Percentiles rank a stretch among this genome's conserved stretches.
These are phyloP conservation scores for Thymus quinquecostatus DNA, from an alignment of 257 asterid species.

Conservation along the genomic window DNA sequence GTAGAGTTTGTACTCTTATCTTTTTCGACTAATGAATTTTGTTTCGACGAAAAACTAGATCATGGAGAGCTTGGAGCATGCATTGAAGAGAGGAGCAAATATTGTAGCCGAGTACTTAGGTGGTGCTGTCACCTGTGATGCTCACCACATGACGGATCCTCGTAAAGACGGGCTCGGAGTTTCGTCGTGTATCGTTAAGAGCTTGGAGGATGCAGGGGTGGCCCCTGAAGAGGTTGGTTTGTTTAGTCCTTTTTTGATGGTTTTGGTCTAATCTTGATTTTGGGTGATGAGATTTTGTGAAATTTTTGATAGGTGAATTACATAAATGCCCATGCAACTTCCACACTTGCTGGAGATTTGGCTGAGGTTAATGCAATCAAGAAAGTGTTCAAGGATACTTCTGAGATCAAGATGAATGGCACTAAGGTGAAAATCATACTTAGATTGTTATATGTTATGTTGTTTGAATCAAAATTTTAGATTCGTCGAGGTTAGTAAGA, in stretches of 20 bases:
- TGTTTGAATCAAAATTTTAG: not conserved
- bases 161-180: conserved; percentile 53
- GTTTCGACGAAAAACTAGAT: not conserved
- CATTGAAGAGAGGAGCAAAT: conserved; percentile 48
- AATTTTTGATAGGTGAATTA: conserved; percentile 54
- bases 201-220: conserved; percentile 51
- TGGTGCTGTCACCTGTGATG: conserved; percentile 57
- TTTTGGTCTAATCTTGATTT: not conserved
- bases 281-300: too few species aligned
- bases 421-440: conserved; percentile 48
- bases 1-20: too few species aligned
- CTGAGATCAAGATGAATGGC: conserved; percentile 72
- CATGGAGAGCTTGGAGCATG: conserved; percentile 61
- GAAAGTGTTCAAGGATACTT: conserved; percentile 66
- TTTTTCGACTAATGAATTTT: too few species aligned
- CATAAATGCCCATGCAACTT: conserved; percentile 79
- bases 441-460: not conserved
- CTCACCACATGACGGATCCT: conserved; percentile 58
- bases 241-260: too few species aligned
- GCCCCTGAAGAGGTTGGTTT: conserved; percentile 66
- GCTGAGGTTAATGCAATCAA: conserved; percentile 77
- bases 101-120: conserved; percentile 58
- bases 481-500: not conserved
- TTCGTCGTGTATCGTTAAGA: conserved; percentile 49
- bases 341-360: conserved; percentile 78